Evolutionary conservation across 2,329 filamentous ascomycete species (phyloP), one percentile per base, ranked within the genome.

Genomic region (Sphaerulina vaccinii): DNA sequence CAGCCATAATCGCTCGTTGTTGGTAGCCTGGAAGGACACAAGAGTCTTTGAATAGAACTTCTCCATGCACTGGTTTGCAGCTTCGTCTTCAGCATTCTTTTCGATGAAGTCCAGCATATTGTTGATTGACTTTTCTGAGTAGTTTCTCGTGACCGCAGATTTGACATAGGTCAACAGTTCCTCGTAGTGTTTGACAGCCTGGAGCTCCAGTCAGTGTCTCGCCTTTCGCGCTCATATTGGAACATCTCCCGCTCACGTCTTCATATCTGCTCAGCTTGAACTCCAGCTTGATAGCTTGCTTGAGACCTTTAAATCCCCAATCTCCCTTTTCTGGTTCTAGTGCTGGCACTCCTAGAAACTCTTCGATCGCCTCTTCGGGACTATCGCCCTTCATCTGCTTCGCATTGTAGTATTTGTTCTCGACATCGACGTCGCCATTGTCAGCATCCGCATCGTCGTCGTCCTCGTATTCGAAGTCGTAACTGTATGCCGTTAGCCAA

Each of bases 371-470:
- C 62, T 90, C 90, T 65, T 93, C 83, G 0, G 92, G 90, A 52
- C 91, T 90, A 57, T 86, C 85, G 37, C 79, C 78, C 77, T 97
- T 99, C 69, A 95, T 85, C 75, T 97, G 92, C 74, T 99, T 99
- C 37, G 93, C 93, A 73, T 96, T 97, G 80, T 97, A 99, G 78
- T 99, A 99, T 75, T 96, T 96, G 78, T 99, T 99, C 71, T 99
- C 93, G 70, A 97, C 95, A 62, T 92, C 90, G 64, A 96, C 88
- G 69, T 96, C 90, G 52, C 86, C 90, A 24, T 82, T 84, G 52
- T 96, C 86, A 37, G 95, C 88, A 42, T 93, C 90, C 51, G 96
- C 90, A 60, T 90, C 90, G 62, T 90, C 92, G 62, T 90, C 92
- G 63, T 90, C 93, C 69, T 96, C 92, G 72, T 96, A 97, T 68